These are phyloP conservation scores for Claviceps sp. DNA, from an alignment of 2,329 filamentous ascomycete species.

Conservation along the genomic window DNA sequence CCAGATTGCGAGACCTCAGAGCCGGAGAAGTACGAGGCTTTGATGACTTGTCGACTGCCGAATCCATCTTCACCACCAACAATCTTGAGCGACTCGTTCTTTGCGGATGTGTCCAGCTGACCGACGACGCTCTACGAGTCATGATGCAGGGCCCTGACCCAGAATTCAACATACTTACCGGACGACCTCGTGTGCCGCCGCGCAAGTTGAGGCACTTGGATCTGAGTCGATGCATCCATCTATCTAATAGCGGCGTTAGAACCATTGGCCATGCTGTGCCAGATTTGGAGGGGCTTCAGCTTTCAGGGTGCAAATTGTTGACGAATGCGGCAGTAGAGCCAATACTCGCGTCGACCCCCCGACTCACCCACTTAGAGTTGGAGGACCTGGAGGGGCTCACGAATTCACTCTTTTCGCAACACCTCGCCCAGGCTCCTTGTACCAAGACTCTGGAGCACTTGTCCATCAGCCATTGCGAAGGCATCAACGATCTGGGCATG, in stretches of 20 bases:
- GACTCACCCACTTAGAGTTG: constrained; percentile 74
- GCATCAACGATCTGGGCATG: constrained; percentile 70
- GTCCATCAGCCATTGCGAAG: constrained; percentile 82
- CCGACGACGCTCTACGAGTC: constrained; percentile 56
- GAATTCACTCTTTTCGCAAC: constrained; percentile 57
- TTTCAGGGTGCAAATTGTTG: constrained; percentile 64
- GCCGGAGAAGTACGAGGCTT: constrained; percentile 75
- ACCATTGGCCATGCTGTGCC: constrained; percentile 63
- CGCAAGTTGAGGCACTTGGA: constrained; percentile 75
- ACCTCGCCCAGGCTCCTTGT: constrained; percentile 65
- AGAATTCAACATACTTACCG: constrained; percentile 69
- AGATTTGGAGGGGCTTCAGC: constrained; percentile 66
- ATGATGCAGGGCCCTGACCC: constrained; percentile 67
- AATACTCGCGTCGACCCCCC: constrained; percentile 61
- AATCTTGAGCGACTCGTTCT: constrained; percentile 71
- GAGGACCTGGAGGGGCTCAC: constrained; percentile 73
- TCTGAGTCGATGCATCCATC: constrained; percentile 59
- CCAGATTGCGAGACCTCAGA: constrained; percentile 62
- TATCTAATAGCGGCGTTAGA: constrained; percentile 63
- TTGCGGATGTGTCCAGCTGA: constrained; percentile 66
- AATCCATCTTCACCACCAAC: constrained; percentile 66
- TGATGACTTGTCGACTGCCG: constrained; percentile 57
- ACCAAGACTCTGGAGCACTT: constrained; percentile 61
- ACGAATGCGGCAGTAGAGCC: constrained; percentile 60
- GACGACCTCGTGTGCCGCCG: constrained; percentile 60